Evolutionary conservation across 176 grass and related monocot genomes (phyloP), one percentile per base, ranked within the genome.

Genomic region (Juncus inflexus): DNA sequence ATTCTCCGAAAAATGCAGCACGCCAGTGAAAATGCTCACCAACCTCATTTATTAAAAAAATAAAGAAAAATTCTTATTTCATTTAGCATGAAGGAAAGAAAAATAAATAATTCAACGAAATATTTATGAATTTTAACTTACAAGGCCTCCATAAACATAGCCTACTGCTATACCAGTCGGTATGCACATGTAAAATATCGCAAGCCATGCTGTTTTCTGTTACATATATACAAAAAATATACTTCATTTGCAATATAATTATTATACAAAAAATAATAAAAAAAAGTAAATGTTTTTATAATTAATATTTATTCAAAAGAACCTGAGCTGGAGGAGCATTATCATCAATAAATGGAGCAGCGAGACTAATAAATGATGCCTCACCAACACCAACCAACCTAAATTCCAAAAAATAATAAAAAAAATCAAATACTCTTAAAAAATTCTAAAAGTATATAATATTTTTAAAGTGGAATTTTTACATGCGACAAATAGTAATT

Each of bases 161-260:
- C 94, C 94, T 58, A 99, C 28, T 70, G 94, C 94, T 73, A 99
- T 82, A 59, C 94, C 94, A 77, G 89, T 84, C 50, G 94, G 94
- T 86, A 99, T 99, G 68, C 94, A 99, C 94, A 99, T 99, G 83
- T 99, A 99, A 80, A 99, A 99, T 77, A 89, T 67, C 69, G 85
- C 77, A 66, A 99, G 88, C 94, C 94, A 99, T 70, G 72, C 75
- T 52, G 94, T 99, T 99, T 99, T 99, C 94, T 97, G 87, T 59
- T 61, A 68, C 66, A 76, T 37, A 62, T 55, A 47, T 76, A 56
- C 54, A 28, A 80, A 72, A n/a, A 81, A 80, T 8, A 64, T 72
- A 55, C 84, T 60, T 62, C 63, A 57, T 73, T 40, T 37, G 52
- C 71, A 53, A 74, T 39, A 64, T 28, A 28, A 28, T 28, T 28